Percentiles rank a stretch among this genome's conserved stretches.
phyloP scores from a whole-genome alignment of 345 rosid species.

The Eucalyptus polybractea region DNA sequence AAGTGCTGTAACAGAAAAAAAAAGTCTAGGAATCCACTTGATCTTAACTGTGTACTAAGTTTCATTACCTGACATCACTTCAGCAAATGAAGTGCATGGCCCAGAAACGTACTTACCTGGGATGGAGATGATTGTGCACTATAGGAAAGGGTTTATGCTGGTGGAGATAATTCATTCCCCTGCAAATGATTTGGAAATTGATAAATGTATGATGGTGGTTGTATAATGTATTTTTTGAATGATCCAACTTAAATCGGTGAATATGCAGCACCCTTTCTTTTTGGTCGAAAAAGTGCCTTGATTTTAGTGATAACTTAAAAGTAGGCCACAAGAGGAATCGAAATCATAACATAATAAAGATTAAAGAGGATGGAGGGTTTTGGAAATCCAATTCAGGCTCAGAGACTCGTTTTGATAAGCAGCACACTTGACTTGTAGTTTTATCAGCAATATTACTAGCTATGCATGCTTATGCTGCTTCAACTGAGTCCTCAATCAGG shows the following conservation, averaged over 20 bases:
- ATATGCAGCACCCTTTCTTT: neutral
- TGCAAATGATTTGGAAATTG: neutral
- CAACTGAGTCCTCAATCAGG: neutral
- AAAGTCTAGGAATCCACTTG: neutral
- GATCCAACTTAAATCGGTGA: neutral
- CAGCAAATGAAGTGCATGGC: neutral
- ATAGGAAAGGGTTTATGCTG: constrained; percentile 46
- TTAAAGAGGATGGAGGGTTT: neutral
- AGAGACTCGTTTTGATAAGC: neutral
- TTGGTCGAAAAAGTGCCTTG: neutral
- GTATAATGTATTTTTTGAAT: neutral
- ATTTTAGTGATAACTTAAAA: neutral
- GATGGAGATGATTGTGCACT: constrained; percentile 46
- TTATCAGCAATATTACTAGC: neutral
- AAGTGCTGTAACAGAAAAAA: neutral
- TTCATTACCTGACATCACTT: neutral
- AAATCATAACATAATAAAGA: neutral
- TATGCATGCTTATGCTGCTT: neutral
- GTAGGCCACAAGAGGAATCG: neutral
- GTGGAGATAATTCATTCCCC: constrained; percentile 64
- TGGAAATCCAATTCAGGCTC: neutral
- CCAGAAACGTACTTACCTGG: constrained; percentile 4
- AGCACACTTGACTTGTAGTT: neutral
- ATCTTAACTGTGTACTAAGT: neutral
- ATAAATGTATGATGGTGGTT: neutral